Conservation (phyloP, 2,329 filamentous ascomycete species). For the Xylogone sp. region DNA sequence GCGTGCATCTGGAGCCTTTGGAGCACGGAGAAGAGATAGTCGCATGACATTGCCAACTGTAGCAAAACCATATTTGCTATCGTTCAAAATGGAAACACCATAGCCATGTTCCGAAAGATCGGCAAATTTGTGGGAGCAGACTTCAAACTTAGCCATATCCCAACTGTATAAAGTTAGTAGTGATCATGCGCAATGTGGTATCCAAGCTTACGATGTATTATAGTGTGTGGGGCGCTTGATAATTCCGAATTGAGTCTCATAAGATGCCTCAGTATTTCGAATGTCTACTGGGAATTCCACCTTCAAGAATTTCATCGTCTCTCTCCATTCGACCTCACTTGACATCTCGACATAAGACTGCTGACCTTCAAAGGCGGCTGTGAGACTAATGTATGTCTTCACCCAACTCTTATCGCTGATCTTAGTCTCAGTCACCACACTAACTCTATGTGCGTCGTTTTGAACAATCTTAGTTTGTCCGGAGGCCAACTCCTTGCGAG, state of each 20-base stretch:
- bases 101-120: constrained; percentile 86
- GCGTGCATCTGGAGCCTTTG: constrained; percentile 89
- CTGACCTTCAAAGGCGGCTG: constrained; percentile 61
- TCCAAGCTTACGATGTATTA: constrained; percentile 71
- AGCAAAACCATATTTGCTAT: constrained; percentile 94
- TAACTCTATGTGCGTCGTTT: constrained; percentile 69
- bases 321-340: constrained; percentile 92
- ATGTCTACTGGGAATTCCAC: constrained; percentile 96
- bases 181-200: constrained; percentile 1
- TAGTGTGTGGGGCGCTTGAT: constrained; percentile 91
- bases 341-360: constrained; percentile 72
- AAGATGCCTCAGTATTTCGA: constrained; percentile 85
- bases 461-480: constrained; percentile 69
- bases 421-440: constrained; percentile 76
- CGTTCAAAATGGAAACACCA: constrained; percentile 89
- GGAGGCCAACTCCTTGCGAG: constrained; percentile 70
- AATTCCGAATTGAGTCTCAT: constrained; percentile 92
- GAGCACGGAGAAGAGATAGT: constrained; percentile 76
- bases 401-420: constrained; percentile 86
- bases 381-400: constrained; percentile 79
- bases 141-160: constrained; percentile 98
- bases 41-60: constrained; percentile 88
- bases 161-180: constrained; percentile 47
- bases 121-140: constrained; percentile 92
- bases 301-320: constrained; percentile 97